These are phyloP conservation scores for Silene uniflora DNA, from an alignment of 148 eudicot species.

Conservation along the genomic window DNA sequence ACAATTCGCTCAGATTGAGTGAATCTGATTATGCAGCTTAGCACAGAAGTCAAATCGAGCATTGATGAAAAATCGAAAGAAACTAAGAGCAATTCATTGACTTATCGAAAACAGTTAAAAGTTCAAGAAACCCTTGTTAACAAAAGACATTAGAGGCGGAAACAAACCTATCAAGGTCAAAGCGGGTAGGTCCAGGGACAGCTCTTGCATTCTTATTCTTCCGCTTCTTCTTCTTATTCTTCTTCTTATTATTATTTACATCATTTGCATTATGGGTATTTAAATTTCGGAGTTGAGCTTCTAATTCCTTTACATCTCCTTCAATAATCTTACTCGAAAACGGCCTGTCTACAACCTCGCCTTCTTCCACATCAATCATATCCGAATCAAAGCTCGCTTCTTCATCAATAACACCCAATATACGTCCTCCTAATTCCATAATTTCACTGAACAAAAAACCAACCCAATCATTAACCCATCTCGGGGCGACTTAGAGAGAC, in stretches of 20 bases:
- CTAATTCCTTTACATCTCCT: conserved; percentile 24
- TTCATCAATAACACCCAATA: conserved; percentile 49
- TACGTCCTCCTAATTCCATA: conserved; percentile 61
- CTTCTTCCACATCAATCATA: conserved; percentile 85
- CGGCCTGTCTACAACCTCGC: conserved; percentile 50
- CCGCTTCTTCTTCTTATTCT: conserved; percentile 45
- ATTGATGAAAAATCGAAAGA: background rate
- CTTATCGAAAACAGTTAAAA: background rate
- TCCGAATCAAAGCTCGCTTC: conserved; percentile 57
- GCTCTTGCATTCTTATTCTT: conserved; percentile 46
- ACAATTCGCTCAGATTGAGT: background rate
- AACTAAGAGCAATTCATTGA: background rate
- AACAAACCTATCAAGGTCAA: conserved; percentile 54
- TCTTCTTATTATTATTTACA: conserved; percentile 47
- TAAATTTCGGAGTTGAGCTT: conserved; percentile 25
- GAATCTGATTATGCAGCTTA: background rate
- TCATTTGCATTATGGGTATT: conserved; percentile 31
- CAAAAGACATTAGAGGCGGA: background rate
- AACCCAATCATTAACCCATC: background rate
- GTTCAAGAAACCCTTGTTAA: background rate
- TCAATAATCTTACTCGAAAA: conserved; percentile 23
- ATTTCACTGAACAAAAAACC: conserved; percentile 19
- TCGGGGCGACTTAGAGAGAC: background rate
- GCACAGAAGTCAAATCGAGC: background rate
- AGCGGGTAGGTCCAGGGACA: conserved; percentile 35